Evolutionary conservation across 441 rosid species (phyloP).

Genomic region (Pelargonium australe): DNA sequence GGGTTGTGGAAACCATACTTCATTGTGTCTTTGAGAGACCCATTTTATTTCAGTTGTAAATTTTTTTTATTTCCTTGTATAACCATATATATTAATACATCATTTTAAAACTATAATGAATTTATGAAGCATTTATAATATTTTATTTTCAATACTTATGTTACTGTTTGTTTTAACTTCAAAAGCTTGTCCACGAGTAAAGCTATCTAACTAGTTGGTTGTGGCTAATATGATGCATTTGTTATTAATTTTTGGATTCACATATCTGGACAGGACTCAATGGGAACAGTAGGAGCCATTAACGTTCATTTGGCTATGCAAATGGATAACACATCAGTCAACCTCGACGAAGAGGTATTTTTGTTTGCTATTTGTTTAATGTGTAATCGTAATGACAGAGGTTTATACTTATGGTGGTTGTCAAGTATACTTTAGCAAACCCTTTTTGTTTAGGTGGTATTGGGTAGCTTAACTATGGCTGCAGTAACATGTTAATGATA

Average conservation of each 20-base stretch:
- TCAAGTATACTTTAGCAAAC: not conserved
- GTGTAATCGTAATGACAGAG: conserved; percentile 6
- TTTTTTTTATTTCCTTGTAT: not conserved
- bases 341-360: conserved; percentile 43
- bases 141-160: not conserved
- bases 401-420: not conserved
- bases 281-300: conserved; percentile 23
- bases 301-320: conserved; percentile 27
- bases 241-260: conserved; percentile 14
- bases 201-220: not conserved
- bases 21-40: not conserved
- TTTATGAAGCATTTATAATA: not conserved
- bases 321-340: conserved; percentile 29
- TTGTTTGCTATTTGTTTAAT: not conserved
- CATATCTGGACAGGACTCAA: conserved; percentile 25
- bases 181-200: too few relatives aligned
- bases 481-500: too few relatives aligned
- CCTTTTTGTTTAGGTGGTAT: not conserved
- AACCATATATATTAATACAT: not conserved
- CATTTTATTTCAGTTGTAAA: too few relatives aligned
- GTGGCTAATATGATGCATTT: conserved; percentile 4
- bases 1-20: not conserved
- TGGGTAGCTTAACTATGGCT: not conserved
- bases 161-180: not conserved
- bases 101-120: not conserved